These are phyloP conservation scores for Ophiostoma triangulosporum DNA, from an alignment of 2,329 filamentous ascomycete genomes.

Conservation along the genomic window DNA sequence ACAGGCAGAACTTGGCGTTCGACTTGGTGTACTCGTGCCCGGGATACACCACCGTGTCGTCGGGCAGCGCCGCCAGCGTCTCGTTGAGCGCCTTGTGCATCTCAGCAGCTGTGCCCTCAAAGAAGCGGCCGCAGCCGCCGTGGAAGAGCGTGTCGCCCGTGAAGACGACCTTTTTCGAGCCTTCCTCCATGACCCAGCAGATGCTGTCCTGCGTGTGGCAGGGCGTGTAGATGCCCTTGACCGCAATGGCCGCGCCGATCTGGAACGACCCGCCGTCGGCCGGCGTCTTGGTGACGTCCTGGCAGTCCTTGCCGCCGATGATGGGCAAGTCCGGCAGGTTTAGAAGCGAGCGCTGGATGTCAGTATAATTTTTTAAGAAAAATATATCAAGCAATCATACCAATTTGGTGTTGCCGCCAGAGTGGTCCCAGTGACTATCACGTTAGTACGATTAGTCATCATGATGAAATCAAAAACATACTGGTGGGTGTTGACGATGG, in stretches of 20 bases:
- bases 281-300: slow-evolving; percentile 65
- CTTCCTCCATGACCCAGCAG: slow-evolving; percentile 84
- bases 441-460: not conserved
- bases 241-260: slow-evolving; percentile 63
- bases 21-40: slow-evolving; percentile 98
- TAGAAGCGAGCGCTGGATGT: slow-evolving; percentile 26
- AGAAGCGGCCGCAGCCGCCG: slow-evolving; percentile 88
- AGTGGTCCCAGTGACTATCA: slow-evolving; percentile 85
- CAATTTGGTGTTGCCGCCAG: slow-evolving; percentile 77
- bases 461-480: slow-evolving; percentile 32
- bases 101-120: slow-evolving; percentile 77
- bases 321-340: slow-evolving; percentile 54
- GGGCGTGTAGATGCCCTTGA: slow-evolving; percentile 84
- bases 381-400: slow-evolving; percentile 27
- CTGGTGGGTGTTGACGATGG: slow-evolving; percentile 96
- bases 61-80: slow-evolving; percentile 64
- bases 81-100: slow-evolving; percentile 92
- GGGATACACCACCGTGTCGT: slow-evolving; percentile 81
- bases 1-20: slow-evolving; percentile 78
- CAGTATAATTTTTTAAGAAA: not conserved
- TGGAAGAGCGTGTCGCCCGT: slow-evolving; percentile 96
- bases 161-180: slow-evolving; percentile 63
- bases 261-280: slow-evolving; percentile 63
- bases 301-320: slow-evolving; percentile 72
- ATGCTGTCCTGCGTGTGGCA: slow-evolving; percentile 99